Conservation (phyloP, 1,139 yeast species). For the Debaryomyces sp. region DNA sequence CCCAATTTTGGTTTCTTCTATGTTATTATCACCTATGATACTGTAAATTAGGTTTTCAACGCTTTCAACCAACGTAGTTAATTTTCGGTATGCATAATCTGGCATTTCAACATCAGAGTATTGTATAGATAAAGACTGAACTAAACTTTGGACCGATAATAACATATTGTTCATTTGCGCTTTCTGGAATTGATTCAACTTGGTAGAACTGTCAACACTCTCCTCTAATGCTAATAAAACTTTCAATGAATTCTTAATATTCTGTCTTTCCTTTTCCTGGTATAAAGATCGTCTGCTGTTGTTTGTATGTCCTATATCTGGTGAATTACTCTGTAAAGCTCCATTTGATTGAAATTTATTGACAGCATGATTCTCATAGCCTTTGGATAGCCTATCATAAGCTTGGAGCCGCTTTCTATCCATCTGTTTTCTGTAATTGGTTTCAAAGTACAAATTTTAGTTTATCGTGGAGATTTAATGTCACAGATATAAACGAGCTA, state of each 20-base stretch:
- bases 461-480: not conserved
- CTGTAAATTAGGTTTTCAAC: slow-evolving; percentile 4
- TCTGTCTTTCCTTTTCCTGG: not conserved
- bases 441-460: not conserved
- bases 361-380: not conserved
- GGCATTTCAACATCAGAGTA: slow-evolving; percentile 9
- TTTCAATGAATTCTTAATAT: not conserved
- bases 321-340: not conserved
- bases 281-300: not conserved
- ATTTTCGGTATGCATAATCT: slow-evolving; percentile 2
- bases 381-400: not conserved
- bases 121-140: slow-evolving; percentile 9
- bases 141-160: slow-evolving; percentile 6
- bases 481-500: slow-evolving; percentile 2
- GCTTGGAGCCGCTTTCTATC: not conserved
- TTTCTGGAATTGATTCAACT: slow-evolving; percentile 6
- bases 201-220: not conserved
- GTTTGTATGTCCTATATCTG: not conserved
- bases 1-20: slow-evolving; percentile 10
- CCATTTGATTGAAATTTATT: not conserved
- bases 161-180: slow-evolving; percentile 8
- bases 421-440: not conserved
- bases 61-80: slow-evolving; percentile 9
- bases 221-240: slow-evolving; percentile 6
- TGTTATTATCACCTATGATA: not conserved